Base-by-base conservation (phyloP, 805 yeast genomes). In the Sugiyamaella chiloensis region DNA sequence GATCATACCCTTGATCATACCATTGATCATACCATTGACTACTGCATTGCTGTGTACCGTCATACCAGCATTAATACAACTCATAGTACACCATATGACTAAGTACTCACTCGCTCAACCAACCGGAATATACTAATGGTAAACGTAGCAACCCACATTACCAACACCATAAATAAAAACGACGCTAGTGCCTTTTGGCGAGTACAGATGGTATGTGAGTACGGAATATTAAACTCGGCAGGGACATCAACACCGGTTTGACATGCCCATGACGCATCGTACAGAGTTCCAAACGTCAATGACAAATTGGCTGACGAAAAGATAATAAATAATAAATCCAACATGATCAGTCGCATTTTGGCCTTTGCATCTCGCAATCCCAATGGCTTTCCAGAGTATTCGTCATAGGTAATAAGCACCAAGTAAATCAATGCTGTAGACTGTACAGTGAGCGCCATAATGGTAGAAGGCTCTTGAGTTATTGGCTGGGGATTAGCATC, bases 361-460 rank as follows among this genome's bases (percentile, higher is more conserved):
- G 85, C 87, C 51, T 79, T 71, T 0, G 97, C 95, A 52, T 87
- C 79, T 56, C 99, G 76, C 39, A 93, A 72, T 0, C 99, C 99
- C 42, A 93, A 65, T 0, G 98, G 99, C 61, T 87, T 85, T 11
- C 96, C 95, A 20, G 83, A 77, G 65, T 87, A 91, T 65, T 93
- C 99, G 65, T 93, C 98, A 59, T 80, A 81, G 2, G 96, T 81
- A 63, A 91, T 87, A 65, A 87, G 89, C 2, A 82, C 67, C 47
- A 89, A 74, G 62, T 93, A 93, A 0, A 80, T 75, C 21, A 87
- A 67, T 2, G 96, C 96, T 52, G 81, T 72, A 24, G 87, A 71
- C 60, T 89, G 91, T 3, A 91, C 95, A 44, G 81, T 81, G 2
- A 93, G 76, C 2, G 97, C 93, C 95, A 93, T 88, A 39, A 90